Conservation (phyloP, 306 rosid species). For the Vachellia collinsii region DNA sequence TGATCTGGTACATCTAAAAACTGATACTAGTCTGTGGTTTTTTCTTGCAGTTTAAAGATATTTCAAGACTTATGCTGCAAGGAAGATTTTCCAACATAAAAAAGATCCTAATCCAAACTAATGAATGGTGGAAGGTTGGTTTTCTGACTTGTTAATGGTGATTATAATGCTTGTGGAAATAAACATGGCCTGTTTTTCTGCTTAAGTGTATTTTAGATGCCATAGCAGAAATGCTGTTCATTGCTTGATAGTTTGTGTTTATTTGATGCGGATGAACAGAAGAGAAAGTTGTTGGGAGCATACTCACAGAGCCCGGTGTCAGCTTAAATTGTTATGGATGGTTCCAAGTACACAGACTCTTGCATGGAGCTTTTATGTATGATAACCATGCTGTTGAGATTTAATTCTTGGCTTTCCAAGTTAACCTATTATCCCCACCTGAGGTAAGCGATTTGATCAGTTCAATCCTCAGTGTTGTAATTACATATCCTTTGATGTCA, state of each 20-base stretch:
- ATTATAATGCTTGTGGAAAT: conserved; percentile 21
- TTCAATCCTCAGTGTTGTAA: not conserved
- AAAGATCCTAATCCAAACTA: conserved; percentile 27
- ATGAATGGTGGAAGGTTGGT: conserved; percentile 28
- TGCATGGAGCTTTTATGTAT: not conserved
- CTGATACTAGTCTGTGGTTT: conserved; percentile 22
- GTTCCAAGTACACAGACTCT: not conserved
- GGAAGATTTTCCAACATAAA: conserved; percentile 29
- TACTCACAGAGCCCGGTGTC: conserved; percentile 44
- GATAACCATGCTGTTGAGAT: not conserved
- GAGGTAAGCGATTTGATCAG: not conserved
- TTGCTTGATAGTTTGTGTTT: not conserved
- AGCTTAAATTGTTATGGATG: conserved; percentile 35
- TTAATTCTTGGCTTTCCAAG: not conserved
- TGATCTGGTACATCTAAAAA: conserved; percentile 4
- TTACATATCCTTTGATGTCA: not conserved
- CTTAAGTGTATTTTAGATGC: conserved; percentile 10
- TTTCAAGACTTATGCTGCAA: conserved; percentile 61
- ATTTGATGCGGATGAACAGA: conserved; percentile 14
- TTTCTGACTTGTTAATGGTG: conserved; percentile 9
- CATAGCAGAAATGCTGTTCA: not conserved
- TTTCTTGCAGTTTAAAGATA: conserved; percentile 59
- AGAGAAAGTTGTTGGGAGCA: not conserved
- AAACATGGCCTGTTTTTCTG: conserved; percentile 19
- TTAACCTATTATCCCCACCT: not conserved